Percentiles rank a stretch among this genome's conserved stretches.
Evolutionary conservation across 129 eudicot species (phyloP).

Genomic region (Flaveria linearis): DNA sequence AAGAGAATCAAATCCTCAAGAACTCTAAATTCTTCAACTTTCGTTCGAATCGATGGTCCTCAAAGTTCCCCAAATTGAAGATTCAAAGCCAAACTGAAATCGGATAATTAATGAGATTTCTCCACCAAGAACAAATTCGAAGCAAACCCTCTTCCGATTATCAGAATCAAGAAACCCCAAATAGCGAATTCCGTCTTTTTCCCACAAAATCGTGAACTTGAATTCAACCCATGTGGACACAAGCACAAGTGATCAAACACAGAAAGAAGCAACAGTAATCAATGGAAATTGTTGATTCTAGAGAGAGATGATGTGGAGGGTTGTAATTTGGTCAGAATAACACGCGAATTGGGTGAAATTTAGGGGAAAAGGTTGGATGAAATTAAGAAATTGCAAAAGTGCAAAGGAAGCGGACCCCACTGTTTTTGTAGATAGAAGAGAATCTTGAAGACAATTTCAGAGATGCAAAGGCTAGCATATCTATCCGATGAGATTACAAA

Average conservation of each 20-base stretch:
- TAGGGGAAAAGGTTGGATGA: slow-evolving; percentile 16
- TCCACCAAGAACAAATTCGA: slow-evolving; percentile 15
- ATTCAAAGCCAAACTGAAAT: not conserved
- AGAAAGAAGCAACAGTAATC: too few species aligned
- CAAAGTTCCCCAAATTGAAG: slow-evolving; percentile 32
- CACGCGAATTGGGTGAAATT: slow-evolving; percentile 16
- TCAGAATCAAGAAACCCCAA: slow-evolving; percentile 25
- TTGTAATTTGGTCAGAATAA: slow-evolving; percentile 22
- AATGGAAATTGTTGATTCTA: slow-evolving; percentile 17
- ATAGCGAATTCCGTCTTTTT: not conserved
- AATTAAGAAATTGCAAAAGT: slow-evolving; percentile 29
- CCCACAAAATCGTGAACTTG: not conserved
- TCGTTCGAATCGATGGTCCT: not conserved
- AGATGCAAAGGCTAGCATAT: slow-evolving; percentile 13
- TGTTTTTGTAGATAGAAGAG: slow-evolving; percentile 31
- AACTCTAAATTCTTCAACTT: not conserved
- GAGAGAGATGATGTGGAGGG: slow-evolving; percentile 20
- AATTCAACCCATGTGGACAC: too few species aligned
- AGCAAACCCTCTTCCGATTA: slow-evolving; percentile 24
- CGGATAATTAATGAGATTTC: not conserved
- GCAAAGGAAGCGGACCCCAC: slow-evolving; percentile 31
- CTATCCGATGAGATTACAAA: not conserved
- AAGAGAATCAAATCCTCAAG: slow-evolving; percentile 21
- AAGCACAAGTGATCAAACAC: too few species aligned
- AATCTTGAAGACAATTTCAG: slow-evolving; percentile 24